A percentile compares a stretch with the other conserved stretches of the same genome.
These are phyloP conservation scores for Lotus japonicus DNA, from an alignment of 306 rosid genomes.

Conservation along the genomic window DNA sequence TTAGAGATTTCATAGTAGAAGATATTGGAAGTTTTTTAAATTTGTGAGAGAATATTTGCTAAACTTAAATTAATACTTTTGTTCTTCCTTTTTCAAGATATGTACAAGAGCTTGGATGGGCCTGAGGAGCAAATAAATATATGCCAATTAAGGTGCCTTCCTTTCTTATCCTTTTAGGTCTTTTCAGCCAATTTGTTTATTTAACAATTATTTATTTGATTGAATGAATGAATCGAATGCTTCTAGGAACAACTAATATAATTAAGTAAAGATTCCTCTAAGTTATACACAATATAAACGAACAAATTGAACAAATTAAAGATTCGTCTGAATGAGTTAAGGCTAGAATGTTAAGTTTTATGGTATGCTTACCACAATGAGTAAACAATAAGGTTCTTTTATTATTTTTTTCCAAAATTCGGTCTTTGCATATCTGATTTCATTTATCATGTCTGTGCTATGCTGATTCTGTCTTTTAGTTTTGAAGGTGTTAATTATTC, in stretches of 20 bases:
- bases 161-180: background rate
- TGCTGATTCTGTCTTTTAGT: too few species aligned
- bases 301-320: conserved; percentile 1
- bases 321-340: background rate
- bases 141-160: conserved; percentile 23
- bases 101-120: conserved; percentile 8
- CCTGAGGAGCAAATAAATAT: background rate
- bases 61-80: background rate
- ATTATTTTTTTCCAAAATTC: background rate
- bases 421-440: background rate
- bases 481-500: background rate
- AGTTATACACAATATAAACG: conserved; percentile 9
- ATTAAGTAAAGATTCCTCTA: background rate
- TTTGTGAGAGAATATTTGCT: conserved; percentile 8
- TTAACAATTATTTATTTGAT: background rate
- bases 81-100: background rate
- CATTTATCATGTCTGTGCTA: background rate
- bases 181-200: conserved; percentile 11
- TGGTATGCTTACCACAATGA: conserved; percentile 2
- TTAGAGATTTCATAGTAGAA: background rate
- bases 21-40: conserved; percentile 13
- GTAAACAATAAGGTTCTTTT: background rate
- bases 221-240: conserved; percentile 13
- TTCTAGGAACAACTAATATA: background rate
- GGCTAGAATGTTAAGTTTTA: background rate